Percentiles rank a stretch among this genome's conserved stretches.
These are phyloP conservation scores for Globisporangium nunn DNA, from an alignment of 352 stramenopile species.

Conservation along the genomic window DNA sequence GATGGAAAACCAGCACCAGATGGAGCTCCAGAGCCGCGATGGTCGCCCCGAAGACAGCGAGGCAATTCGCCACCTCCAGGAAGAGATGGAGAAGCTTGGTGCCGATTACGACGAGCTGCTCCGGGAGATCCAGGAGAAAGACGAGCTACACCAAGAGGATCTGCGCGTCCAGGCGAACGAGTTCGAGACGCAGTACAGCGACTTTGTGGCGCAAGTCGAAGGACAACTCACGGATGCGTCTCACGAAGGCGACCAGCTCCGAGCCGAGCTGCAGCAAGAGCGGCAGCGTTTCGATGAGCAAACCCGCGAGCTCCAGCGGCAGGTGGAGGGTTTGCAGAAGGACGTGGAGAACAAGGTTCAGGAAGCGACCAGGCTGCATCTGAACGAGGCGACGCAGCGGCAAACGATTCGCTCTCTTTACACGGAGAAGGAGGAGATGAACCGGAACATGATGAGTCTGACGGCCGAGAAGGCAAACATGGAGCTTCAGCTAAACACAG, in stretches of 20 bases:
- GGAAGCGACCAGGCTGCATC: constrained; percentile 35
- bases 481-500: constrained; percentile 36
- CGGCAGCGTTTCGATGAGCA: constrained; percentile 54
- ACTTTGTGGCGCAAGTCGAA: constrained; percentile 45
- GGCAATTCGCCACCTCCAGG: constrained; percentile 29
- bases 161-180: constrained; percentile 39
- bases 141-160: constrained; percentile 33
- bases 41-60: constrained; percentile 18
- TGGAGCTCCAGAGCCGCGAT: constrained; percentile 19
- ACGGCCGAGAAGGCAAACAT: constrained; percentile 43
- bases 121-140: constrained; percentile 39
- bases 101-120: constrained; percentile 34
- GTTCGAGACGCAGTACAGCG: constrained; percentile 56
- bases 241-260: constrained; percentile 49
- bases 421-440: constrained; percentile 60
- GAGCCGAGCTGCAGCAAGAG: constrained; percentile 38
- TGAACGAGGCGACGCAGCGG: constrained; percentile 36
- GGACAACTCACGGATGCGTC: constrained; percentile 39
- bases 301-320: constrained; percentile 29
- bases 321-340: constrained; percentile 32
- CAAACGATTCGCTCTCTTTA: constrained; percentile 39
- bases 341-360: constrained; percentile 39
- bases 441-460: constrained; percentile 32
- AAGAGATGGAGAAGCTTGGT: constrained; percentile 28
- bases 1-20: constrained; percentile 36